Percentiles rank a stretch among this genome's conserved stretches.
These are phyloP conservation scores for Adansonia gregorii DNA, from an alignment of 441 rosid genomes.

Conservation along the genomic window DNA sequence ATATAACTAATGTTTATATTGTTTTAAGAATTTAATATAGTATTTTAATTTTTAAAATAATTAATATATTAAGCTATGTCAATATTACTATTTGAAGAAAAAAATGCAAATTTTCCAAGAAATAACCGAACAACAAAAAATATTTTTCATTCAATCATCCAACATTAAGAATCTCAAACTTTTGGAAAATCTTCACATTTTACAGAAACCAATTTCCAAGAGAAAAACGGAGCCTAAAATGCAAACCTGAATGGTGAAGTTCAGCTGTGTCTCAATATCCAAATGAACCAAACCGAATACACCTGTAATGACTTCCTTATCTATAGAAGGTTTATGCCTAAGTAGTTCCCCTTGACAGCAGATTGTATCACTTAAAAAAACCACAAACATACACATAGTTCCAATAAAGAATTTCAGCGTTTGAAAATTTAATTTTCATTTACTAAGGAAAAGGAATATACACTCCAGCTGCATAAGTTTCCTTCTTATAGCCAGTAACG, in stretches of 20 bases:
- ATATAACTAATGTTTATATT: too few species aligned
- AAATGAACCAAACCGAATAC: neutral
- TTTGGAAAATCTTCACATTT: too few species aligned
- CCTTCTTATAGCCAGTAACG: neutral
- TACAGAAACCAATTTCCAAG: too few species aligned
- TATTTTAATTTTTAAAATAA: too few species aligned
- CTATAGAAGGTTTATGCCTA: neutral
- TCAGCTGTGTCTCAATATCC: neutral
- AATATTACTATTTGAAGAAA: too few species aligned
- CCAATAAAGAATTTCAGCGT: neutral
- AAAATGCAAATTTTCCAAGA: too few species aligned
- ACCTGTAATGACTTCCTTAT: neutral
- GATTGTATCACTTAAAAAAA: neutral
- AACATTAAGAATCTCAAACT: too few species aligned
- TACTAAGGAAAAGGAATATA: neutral
- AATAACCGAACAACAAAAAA: too few species aligned
- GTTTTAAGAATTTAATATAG: too few species aligned
- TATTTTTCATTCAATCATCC: too few species aligned
- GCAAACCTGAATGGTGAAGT: neutral
- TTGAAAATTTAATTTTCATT: neutral
- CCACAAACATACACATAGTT: neutral
- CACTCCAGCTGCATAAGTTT: neutral
- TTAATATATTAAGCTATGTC: too few species aligned
- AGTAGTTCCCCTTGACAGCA: neutral
- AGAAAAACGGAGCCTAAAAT: neutral